Base-by-base conservation (phyloP, 148 eudicot species). In the Oxyria digyna region DNA sequence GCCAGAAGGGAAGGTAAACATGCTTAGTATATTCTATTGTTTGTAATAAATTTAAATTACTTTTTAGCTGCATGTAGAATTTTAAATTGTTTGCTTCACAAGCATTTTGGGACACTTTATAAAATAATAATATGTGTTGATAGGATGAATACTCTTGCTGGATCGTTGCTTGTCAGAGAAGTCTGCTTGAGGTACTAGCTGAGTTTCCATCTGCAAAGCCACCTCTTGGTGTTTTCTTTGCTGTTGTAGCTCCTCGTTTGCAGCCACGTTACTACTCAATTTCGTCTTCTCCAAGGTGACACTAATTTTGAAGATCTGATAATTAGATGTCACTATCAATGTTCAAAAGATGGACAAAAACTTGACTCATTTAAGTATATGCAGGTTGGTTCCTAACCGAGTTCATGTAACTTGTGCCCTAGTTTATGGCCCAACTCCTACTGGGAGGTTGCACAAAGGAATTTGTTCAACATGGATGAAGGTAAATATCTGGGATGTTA, bases 391-490 rank as follows among this genome's bases (percentile, higher is more conserved):
- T 50, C 87, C 90, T 43, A 67, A 54, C 79, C 80, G 80, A 75
- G 84, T 89, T 74, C 92, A 89, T 78, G 96, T 89, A 59, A 89
- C 92, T 3, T 83, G 84, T 82, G 88, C 96, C 27, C 52, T 89
- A 73, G 96, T 89, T 62, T 80, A 85, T 73, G 92, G 87, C 65
- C 81, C 87, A 69, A 89, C 79, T 69, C 92, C 96, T 64, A 87
- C 92, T 0, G 92, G 96, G 33, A 79, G 96, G 74, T 83, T 87
- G 69, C 92, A 89, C 69, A 87, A 79, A 83, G 97, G 97, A 21
- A 81, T 91, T 46, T 91, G 91, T 79, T 91, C 97, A 46, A 91
- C 91, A 17, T 91, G 97, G 97, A 91, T 91, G 97, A 88, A 88
- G 97, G 97, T 91, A 73, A 67, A 37, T 23, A 48, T 17, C 26